Percentiles rank a stretch among this genome's conserved stretches.
phyloP scores from a whole-genome alignment of 805 yeast species.

The Candida maesae region DNA sequence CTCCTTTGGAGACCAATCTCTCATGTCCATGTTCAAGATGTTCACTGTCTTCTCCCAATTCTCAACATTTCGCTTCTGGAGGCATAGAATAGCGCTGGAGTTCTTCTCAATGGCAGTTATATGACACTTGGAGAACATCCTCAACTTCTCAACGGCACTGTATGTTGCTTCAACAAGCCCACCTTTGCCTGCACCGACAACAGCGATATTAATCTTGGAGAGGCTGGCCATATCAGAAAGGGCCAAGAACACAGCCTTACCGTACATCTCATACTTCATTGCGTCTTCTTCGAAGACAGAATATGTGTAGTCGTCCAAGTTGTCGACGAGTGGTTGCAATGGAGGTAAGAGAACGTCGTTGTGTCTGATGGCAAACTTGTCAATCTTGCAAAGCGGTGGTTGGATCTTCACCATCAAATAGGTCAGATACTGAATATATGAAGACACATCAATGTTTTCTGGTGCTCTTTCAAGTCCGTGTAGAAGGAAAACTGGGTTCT shows the following conservation, averaged over 20 bases:
- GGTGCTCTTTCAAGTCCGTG: conserved; percentile 50
- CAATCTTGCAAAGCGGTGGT: conserved; percentile 29
- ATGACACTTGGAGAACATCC: conserved; percentile 22
- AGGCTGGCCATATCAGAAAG: conserved; percentile 24
- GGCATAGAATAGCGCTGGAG: conserved; percentile 48
- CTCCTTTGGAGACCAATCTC: conserved; percentile 41
- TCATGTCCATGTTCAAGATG: conserved; percentile 55
- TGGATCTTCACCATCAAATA: conserved; percentile 34
- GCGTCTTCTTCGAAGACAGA: conserved; percentile 67
- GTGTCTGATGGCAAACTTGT: conserved; percentile 29
- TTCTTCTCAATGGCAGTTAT: conserved; percentile 72
- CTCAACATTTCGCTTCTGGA: conserved; percentile 45
- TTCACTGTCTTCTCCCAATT: conserved; percentile 52
- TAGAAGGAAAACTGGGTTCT: conserved; percentile 41
- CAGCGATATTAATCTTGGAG: conserved; percentile 39
- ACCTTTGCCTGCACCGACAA: conserved; percentile 90
- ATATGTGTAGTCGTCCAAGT: conserved; percentile 59
- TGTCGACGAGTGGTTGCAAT: conserved; percentile 62
- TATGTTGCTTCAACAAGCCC: conserved; percentile 61
- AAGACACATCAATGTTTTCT: conserved; percentile 30
- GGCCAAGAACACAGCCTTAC: conserved; percentile 21
- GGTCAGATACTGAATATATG: conserved; percentile 42
- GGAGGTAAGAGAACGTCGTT: conserved; percentile 44
- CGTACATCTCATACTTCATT: conserved; percentile 64
- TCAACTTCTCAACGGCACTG: conserved; percentile 35